A percentile compares a stretch with the other conserved stretches of the same genome.
Evolutionary conservation across 1,139 yeast genomes (phyloP).

Genomic region (Yamadazyma blattariae): DNA sequence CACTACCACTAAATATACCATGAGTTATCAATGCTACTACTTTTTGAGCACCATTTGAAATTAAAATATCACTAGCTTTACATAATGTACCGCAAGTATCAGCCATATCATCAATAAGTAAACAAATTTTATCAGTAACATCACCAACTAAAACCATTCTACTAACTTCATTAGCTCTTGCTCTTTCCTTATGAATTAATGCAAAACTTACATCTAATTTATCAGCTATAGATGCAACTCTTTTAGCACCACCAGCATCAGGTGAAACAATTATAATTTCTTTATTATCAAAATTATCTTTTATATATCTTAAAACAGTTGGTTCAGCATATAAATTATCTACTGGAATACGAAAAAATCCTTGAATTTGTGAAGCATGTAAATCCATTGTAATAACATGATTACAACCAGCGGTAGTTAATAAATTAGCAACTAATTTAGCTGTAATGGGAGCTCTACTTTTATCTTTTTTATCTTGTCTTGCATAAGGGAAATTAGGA

Average conservation of each 20-base stretch:
- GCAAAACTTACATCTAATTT: conserved; percentile 91
- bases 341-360: conserved; percentile 93
- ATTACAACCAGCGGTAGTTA: conserved; percentile 94
- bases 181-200: conserved; percentile 93
- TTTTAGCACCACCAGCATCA: conserved; percentile 98
- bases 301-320: conserved; percentile 82
- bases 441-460: conserved; percentile 97
- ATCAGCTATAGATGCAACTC: conserved; percentile 96
- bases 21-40: conserved; percentile 97
- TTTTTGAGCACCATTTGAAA: conserved; percentile 75
- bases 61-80: conserved; percentile 88
- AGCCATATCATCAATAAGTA: conserved; percentile 97
- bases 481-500: conserved; percentile 95
- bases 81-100: conserved; percentile 97
- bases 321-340: conserved; percentile 97
- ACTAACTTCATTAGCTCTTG: conserved; percentile 90
- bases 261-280: conserved; percentile 90
- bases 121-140: conserved; percentile 81
- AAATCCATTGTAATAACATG: conserved; percentile 97
- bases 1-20: conserved; percentile 88
- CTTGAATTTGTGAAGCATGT: conserved; percentile 97
- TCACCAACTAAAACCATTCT: conserved; percentile 97
- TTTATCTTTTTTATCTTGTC: conserved; percentile 96
- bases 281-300: conserved; percentile 61
- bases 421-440: conserved; percentile 90